These are phyloP conservation scores for Botryotinia globosa DNA, from an alignment of 2,329 filamentous ascomycete genomes.

Conservation along the genomic window DNA sequence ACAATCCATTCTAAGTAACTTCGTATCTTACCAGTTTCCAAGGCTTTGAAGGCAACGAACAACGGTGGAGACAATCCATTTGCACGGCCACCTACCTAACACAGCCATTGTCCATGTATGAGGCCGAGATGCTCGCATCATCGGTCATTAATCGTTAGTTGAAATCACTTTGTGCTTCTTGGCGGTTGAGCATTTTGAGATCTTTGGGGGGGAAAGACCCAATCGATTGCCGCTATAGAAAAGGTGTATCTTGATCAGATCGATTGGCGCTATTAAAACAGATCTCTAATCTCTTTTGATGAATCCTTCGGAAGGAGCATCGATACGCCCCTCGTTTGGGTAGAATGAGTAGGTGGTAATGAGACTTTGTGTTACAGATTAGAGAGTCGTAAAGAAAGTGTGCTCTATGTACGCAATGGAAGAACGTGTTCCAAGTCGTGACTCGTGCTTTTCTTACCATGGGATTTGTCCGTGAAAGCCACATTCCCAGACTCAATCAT, in stretches of 20 bases:
- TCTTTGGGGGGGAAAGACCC: too few relatives aligned
- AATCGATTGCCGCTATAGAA: neutral
- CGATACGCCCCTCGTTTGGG: neutral
- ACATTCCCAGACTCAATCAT: neutral
- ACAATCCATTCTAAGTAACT: neutral
- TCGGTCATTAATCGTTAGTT: neutral
- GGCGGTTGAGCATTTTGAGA: neutral
- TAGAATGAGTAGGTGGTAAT: neutral
- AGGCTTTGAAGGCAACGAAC: neutral
- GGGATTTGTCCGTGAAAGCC: neutral
- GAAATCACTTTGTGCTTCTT: neutral
- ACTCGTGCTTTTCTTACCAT: neutral
- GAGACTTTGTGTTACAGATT: neutral
- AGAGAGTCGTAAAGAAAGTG: neutral
- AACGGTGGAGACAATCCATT: neutral
- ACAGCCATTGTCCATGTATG: neutral
- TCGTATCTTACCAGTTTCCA: neutral
- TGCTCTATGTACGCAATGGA: neutral
- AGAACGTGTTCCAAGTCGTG: neutral
- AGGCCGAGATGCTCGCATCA: constrained; percentile 2
- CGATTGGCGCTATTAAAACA: neutral
- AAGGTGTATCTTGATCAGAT: neutral
- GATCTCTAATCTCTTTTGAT: neutral
- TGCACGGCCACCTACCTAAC: neutral
- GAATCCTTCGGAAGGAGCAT: neutral